Conservation (phyloP, 2,329 filamentous ascomycete genomes). For the Dactylellina parvicollis region DNA sequence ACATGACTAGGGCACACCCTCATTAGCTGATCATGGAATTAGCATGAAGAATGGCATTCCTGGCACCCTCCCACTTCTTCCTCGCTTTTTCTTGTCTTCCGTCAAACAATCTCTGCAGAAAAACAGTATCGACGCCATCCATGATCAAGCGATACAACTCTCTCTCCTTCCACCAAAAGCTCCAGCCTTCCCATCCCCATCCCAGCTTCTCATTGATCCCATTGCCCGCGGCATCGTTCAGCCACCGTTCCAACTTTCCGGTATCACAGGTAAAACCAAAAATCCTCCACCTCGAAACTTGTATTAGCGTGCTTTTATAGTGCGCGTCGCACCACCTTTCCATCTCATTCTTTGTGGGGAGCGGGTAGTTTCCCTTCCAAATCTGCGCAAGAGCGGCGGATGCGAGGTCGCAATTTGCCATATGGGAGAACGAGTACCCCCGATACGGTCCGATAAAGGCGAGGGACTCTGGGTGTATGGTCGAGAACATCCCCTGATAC, state of each 20-base stretch:
- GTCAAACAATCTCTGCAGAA: slow-evolving; percentile 61
- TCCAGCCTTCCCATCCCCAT: slow-evolving; percentile 59
- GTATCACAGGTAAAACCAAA: slow-evolving; percentile 21
- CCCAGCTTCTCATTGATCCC: slow-evolving; percentile 59
- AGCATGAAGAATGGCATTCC: slow-evolving; percentile 55
- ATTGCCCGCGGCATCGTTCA: slow-evolving; percentile 59
- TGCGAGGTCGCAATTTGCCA: slow-evolving; percentile 58
- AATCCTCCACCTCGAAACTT: slow-evolving; percentile 6
- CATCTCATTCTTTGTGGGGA: slow-evolving; percentile 58
- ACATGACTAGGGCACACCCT: too few relatives aligned
- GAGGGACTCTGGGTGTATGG: slow-evolving; percentile 58
- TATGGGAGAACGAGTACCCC: slow-evolving; percentile 54
- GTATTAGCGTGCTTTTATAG: not conserved
- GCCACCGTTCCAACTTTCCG: slow-evolving; percentile 57
- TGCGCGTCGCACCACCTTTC: slow-evolving; percentile 52
- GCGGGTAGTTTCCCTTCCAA: slow-evolving; percentile 58
- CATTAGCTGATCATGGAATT: not conserved
- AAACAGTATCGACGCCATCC: slow-evolving; percentile 59
- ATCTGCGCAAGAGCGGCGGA: slow-evolving; percentile 59
- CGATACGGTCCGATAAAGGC: slow-evolving; percentile 58
- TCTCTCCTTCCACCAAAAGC: slow-evolving; percentile 60
- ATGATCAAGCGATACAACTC: slow-evolving; percentile 59
- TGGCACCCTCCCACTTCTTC: slow-evolving; percentile 59
- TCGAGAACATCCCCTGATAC: slow-evolving; percentile 60
- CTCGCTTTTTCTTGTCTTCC: slow-evolving; percentile 59